Percentiles rank a stretch among this genome's conserved stretches.
phyloP scores from a whole-genome alignment of 2,329 filamentous ascomycete species.

The Colletotrichum navitas region DNA sequence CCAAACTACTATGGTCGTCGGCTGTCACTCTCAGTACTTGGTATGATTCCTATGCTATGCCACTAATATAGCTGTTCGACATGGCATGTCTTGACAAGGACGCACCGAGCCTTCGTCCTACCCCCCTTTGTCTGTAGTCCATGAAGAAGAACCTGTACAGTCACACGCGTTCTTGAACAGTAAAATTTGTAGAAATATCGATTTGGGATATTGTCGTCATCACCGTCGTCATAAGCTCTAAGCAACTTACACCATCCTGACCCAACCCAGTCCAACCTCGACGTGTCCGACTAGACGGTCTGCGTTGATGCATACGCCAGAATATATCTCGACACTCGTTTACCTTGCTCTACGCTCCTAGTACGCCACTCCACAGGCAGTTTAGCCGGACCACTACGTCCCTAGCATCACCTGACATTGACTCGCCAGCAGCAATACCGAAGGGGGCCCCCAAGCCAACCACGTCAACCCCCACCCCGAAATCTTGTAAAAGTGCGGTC shows the following conservation, averaged over 20 bases:
- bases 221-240: background rate
- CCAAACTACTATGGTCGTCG: background rate
- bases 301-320: constrained; percentile 13
- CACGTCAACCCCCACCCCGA: constrained; percentile 26
- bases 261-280: background rate
- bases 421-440: background rate
- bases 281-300: background rate
- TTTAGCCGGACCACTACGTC: background rate
- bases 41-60: background rate
- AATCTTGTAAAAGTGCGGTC: constrained; percentile 27
- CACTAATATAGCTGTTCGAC: constrained; percentile 11
- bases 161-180: background rate
- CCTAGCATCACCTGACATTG: background rate
- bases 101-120: background rate
- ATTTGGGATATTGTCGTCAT: background rate
- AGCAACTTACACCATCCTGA: background rate
- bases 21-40: background rate
- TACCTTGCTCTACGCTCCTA: background rate
- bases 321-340: background rate
- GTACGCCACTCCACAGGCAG: background rate
- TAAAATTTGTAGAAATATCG: background rate
- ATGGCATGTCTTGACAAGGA: background rate
- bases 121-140: background rate
- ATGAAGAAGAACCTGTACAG: background rate
- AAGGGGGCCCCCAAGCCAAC: constrained; percentile 5